Evolutionary conservation across 73 alveolate species (phyloP).

Genomic region (Blepharisma japonicum): DNA sequence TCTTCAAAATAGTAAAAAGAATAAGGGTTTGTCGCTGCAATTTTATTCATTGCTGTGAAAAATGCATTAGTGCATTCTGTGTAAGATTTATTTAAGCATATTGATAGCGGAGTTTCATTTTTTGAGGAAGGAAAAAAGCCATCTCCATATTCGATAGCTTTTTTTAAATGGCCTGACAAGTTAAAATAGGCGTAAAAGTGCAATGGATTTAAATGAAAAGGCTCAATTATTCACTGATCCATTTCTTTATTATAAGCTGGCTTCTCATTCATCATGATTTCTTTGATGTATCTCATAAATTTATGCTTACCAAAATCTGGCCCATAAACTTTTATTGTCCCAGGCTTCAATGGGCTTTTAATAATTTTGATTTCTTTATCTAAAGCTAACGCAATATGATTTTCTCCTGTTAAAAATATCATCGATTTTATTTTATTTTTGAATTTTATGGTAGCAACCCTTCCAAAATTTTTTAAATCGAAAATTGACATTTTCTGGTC

Average conservation of each 20-base stretch:
- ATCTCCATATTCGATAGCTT: background rate
- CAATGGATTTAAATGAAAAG: background rate
- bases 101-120: background rate
- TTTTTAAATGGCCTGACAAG: background rate
- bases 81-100: background rate
- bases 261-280: background rate
- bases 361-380: too few relatives aligned
- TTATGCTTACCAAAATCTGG: too few relatives aligned
- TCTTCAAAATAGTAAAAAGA: background rate
- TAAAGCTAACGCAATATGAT: too few relatives aligned
- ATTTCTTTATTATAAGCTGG: background rate
- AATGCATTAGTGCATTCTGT: background rate
- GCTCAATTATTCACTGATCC: background rate
- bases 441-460: too few relatives aligned
- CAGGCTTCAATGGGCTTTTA: too few relatives aligned
- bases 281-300: too few relatives aligned
- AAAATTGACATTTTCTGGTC: too few relatives aligned
- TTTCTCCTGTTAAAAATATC: too few relatives aligned
- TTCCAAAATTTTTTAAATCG: too few relatives aligned
- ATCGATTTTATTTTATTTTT: too few relatives aligned
- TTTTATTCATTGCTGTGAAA: background rate
- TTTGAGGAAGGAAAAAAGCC: background rate
- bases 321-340: too few relatives aligned
- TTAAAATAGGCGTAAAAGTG: conserved; percentile 14
- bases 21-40: background rate